Conservation (phyloP, 352 stramenopile species). For the Globisporangium orthogonon region DNA sequence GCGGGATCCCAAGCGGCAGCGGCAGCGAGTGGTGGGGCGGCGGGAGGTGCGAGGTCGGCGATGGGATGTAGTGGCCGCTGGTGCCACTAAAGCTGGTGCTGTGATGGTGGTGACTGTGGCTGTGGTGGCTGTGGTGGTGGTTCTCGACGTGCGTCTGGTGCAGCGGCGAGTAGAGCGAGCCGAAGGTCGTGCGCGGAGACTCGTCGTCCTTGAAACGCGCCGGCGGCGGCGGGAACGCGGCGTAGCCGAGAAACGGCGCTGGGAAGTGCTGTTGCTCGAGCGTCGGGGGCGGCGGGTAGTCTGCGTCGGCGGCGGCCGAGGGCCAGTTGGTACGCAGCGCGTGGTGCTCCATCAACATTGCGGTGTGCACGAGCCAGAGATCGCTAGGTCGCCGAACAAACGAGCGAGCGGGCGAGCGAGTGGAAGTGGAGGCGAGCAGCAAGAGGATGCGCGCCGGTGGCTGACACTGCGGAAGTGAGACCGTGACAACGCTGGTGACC, state of each 20-base stretch:
- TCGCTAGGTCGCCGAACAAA: not conserved
- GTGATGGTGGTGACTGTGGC: not conserved
- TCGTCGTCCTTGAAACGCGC: constrained; percentile 15
- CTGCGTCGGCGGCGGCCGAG: constrained; percentile 6
- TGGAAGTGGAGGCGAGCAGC: not conserved
- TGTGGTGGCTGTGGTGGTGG: not conserved
- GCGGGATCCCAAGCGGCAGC: constrained; percentile 13
- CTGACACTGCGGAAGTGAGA: constrained; percentile 5
- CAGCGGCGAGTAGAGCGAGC: constrained; percentile 10
- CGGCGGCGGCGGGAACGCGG: constrained; percentile 6
- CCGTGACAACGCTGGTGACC: constrained; percentile 1
- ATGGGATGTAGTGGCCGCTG: not conserved
- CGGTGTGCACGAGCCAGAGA: not conserved
- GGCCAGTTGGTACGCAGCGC: constrained; percentile 14
- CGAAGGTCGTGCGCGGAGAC: constrained; percentile 12
- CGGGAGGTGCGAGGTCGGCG: constrained; percentile 1
- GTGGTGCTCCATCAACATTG: constrained; percentile 18
- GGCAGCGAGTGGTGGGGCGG: constrained; percentile 9
- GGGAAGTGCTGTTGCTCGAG: constrained; percentile 18
- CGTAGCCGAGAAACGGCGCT: constrained; percentile 13
- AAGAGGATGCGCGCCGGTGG: constrained; percentile 1
- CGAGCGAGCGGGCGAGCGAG: not conserved
- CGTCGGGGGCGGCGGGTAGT: constrained; percentile 10
- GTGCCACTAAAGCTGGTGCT: not conserved
- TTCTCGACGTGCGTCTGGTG: not conserved